Evolutionary conservation across 495 filamentous ascomycete genomes (phyloP).

Genomic region (Emericellopsis terricola): DNA sequence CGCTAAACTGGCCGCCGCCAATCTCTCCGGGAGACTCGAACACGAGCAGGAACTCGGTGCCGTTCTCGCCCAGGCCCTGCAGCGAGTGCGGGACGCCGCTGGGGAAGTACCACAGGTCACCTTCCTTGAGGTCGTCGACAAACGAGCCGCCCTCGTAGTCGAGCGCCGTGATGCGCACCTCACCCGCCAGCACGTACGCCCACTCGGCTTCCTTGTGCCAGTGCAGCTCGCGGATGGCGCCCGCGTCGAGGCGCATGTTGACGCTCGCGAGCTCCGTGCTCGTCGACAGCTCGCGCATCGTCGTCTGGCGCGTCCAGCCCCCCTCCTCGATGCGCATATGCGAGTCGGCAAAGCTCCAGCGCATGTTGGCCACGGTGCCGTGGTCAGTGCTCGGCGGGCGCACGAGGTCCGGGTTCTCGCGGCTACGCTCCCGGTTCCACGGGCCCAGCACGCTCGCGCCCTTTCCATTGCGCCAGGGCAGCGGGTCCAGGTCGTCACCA

Average conservation of each 20-base stretch:
- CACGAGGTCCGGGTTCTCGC: constrained; percentile 45
- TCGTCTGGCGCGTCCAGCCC: constrained; percentile 52
- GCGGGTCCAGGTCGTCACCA: constrained; percentile 36
- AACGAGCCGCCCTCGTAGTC: constrained; percentile 52
- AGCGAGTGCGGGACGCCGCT: constrained; percentile 51
- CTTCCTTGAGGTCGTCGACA: constrained; percentile 49
- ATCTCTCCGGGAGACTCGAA: no score
- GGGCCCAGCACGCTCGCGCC: constrained; percentile 46
- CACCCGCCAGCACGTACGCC: constrained; percentile 45
- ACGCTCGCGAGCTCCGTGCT: constrained; percentile 45
- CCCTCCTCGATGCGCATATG: constrained; percentile 51
- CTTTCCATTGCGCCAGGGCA: constrained; percentile 46
- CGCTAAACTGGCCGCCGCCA: constrained; percentile 49
- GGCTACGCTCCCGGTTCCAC: constrained; percentile 41
- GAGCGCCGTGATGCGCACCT: constrained; percentile 42
- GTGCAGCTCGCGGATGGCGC: constrained; percentile 54
- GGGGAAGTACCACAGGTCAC: constrained; percentile 65
- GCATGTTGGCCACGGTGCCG: constrained; percentile 42
- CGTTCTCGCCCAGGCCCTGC: constrained; percentile 45
- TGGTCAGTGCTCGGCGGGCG: constrained; percentile 47
- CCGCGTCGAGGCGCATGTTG: constrained; percentile 48
- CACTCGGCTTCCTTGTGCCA: constrained; percentile 61
- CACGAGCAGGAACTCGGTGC: constrained; percentile 52
- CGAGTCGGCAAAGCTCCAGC: constrained; percentile 51
- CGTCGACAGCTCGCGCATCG: constrained; percentile 37